A percentile compares a stretch with the other conserved stretches of the same genome.
phyloP scores from a whole-genome alignment of 75 land plant species.

The Sequoiadendron giganteum region DNA sequence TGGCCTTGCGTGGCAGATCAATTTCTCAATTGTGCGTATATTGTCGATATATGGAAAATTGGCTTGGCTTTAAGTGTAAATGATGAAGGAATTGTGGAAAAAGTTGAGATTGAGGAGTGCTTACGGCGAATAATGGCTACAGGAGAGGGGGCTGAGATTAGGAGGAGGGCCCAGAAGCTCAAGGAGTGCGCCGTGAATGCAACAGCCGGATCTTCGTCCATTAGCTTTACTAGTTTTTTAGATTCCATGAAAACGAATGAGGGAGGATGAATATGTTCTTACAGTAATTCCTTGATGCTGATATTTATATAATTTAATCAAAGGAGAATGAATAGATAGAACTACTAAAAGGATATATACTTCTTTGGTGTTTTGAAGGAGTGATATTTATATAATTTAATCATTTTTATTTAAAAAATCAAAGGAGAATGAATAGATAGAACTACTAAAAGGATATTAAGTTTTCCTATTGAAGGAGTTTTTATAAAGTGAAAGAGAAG shows the following conservation, averaged over 20 bases:
- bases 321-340: too few species aligned
- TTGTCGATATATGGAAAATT: slow-evolving; percentile 22
- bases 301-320: too few species aligned
- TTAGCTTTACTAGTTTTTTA: neutral
- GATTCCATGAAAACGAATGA: neutral
- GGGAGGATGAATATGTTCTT: too few species aligned
- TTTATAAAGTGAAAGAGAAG: too few species aligned
- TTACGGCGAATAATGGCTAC: neutral
- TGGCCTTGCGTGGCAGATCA: slow-evolving; percentile 28
- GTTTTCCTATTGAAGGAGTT: too few species aligned
- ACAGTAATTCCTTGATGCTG: too few species aligned
- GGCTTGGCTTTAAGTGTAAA: slow-evolving; percentile 10
- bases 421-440: too few species aligned
- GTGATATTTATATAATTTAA: too few species aligned
- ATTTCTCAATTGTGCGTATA: slow-evolving; percentile 15
- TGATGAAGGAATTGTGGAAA: slow-evolving; percentile 2
- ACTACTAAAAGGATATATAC: too few species aligned
- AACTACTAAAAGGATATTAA: too few species aligned
- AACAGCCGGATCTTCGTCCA: neutral
- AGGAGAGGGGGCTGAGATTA: neutral
- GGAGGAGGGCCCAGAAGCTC: neutral
- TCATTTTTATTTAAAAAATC: too few species aligned
- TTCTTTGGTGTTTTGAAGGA: too few species aligned
- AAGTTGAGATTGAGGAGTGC: slow-evolving; percentile 2
- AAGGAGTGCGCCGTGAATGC: neutral